Evolutionary conservation across 129 eudicot genomes (phyloP).

Genomic region (Lactuca saligna): DNA sequence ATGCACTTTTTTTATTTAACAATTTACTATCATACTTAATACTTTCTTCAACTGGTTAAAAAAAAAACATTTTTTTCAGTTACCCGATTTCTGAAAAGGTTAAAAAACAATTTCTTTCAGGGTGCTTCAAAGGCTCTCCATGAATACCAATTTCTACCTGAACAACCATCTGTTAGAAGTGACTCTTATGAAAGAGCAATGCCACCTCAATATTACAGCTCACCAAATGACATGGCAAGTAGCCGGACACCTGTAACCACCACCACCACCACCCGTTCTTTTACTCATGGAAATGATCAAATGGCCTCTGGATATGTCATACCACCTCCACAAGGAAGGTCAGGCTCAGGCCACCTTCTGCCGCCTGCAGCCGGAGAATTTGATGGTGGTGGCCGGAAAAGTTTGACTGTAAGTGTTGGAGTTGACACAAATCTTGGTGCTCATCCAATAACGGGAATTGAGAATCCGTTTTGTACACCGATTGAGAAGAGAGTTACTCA

Average conservation of each 20-base stretch:
- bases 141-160: conserved; percentile 92
- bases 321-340: conserved; percentile 65
- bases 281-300: conserved; percentile 46
- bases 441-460: conserved; percentile 61
- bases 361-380: conserved; percentile 49
- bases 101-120: conserved; percentile 28
- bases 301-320: conserved; percentile 43
- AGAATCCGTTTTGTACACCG: conserved; percentile 50
- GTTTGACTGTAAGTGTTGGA: conserved; percentile 35
- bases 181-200: conserved; percentile 67
- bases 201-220: conserved; percentile 59
- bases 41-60: no score
- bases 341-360: conserved; percentile 36
- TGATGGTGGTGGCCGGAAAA: conserved; percentile 38
- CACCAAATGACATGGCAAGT: conserved; percentile 50
- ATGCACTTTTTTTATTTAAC: no score
- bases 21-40: no score
- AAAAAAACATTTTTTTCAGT: no score
- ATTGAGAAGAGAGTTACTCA: conserved; percentile 48
- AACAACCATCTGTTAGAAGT: conserved; percentile 70
- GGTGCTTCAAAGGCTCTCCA: conserved; percentile 54
- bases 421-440: conserved; percentile 45
- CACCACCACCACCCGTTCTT: conserved; percentile 39
- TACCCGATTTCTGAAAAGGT: no score
- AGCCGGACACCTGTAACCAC: conserved; percentile 37